Evolutionary conservation across 169 alveolate genomes (phyloP), one percentile per base, ranked within the genome.

Genomic region (Cryptosporidium sp.): DNA sequence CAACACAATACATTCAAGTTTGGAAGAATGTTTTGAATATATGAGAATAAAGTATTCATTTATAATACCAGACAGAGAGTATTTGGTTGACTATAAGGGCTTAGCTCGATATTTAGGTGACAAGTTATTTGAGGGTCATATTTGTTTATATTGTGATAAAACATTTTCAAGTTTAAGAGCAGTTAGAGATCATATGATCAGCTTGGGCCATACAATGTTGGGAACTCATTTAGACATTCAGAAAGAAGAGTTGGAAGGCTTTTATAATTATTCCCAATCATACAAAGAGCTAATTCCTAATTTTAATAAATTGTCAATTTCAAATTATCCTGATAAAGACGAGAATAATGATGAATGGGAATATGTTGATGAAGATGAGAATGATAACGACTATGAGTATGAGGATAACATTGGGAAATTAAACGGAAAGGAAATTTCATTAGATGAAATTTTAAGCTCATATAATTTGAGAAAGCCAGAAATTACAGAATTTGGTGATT

Each of bases 401-500:
- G 1, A 31, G 23, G 37, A 14, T 48, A 12, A 48, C 10, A 14
- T 48, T 48, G 37, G 3, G 35, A n/a, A n/a, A 26, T 55, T 21
- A 55, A 26, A 26, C 21, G 6, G 7, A 50, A 14, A 61, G 7
- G 89, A 59, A n/a, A 5, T 80, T 12, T 14, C 62, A 6, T 18
- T 80, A 16, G 89, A 59, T 65, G 89, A 80, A 26, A 26, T 80
- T 35, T 50, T 80, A 26, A 48, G 26, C 2, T 10, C 21, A 9
- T 92, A 85, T 48, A 93, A 93, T 5, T 33, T 93, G 33, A 69
- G 21, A 18, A 84, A 68, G 41, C 94, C 95, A 8, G 51, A 65
- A n/a, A 93, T 92, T 16, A 94, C 89, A 73, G 95, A 92, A 71
- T 86, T 85, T 65, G 95, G 95, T 29, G 94, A 95, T 71, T 91